phyloP scores from a whole-genome alignment of 23 red algal species.

The Chondrus crispus region DNA sequence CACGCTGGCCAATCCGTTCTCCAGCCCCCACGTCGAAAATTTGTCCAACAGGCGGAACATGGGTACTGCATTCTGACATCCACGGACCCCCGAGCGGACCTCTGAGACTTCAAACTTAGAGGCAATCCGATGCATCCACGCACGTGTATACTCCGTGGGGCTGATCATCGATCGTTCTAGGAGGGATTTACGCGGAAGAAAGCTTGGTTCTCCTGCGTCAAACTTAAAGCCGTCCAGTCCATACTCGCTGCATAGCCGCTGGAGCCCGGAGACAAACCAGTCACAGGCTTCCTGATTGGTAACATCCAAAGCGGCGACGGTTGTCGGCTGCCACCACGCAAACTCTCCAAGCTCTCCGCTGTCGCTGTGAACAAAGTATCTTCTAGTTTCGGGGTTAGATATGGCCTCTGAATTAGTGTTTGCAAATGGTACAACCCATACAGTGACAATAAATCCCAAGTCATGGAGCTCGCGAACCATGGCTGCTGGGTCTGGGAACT shows the following conservation, averaged over 20 bases:
- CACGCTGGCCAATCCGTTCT: constrained; percentile 82
- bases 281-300: constrained; percentile 63
- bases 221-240: constrained; percentile 97
- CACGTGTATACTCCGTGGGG: constrained; percentile 78
- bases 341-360: constrained; percentile 48
- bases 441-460: constrained; percentile 83
- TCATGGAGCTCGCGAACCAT: constrained; percentile 82
- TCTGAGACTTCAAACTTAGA: constrained; percentile 62
- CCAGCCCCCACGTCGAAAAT: constrained; percentile 81
- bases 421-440: constrained; percentile 90
- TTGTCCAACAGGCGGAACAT: constrained; percentile 87
- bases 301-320: constrained; percentile 73
- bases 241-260: constrained; percentile 51
- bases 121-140: constrained; percentile 65
- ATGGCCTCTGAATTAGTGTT: constrained; percentile 57
- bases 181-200: constrained; percentile 57
- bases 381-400: constrained; percentile 14
- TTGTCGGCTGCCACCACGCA: constrained; percentile 87
- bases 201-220: constrained; percentile 90
- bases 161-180: constrained; percentile 43
- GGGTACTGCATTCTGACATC: constrained; percentile 57
- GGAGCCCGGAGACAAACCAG: constrained; percentile 59
- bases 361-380: constrained; percentile 53
- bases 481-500: constrained; percentile 81
- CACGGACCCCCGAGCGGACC: constrained; percentile 68